Percentiles rank a stretch among this genome's conserved stretches.
These are phyloP conservation scores for Xylaria curta DNA, from an alignment of 495 filamentous ascomycete genomes.

Conservation along the genomic window DNA sequence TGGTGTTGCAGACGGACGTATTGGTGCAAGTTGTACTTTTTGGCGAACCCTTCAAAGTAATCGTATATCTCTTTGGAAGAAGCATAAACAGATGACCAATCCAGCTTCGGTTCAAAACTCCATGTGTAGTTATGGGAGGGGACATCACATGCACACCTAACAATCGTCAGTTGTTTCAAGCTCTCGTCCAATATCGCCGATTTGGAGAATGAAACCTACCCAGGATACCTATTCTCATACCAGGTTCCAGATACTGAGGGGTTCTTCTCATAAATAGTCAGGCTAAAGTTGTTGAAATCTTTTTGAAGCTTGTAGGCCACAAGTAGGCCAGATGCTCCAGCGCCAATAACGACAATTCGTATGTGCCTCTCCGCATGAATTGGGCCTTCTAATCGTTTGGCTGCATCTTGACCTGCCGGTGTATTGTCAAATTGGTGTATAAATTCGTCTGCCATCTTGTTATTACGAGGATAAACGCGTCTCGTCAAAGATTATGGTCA, in stretches of 20 bases:
- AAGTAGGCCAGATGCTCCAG: conserved; percentile 41
- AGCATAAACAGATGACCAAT: conserved; percentile 50
- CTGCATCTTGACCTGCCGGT: conserved; percentile 19
- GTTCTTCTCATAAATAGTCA: conserved; percentile 67
- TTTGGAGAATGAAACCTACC: conserved; percentile 40
- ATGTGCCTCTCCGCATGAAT: conserved; percentile 29
- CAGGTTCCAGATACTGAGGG: conserved; percentile 65
- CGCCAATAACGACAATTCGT: conserved; percentile 39
- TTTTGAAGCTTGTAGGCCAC: conserved; percentile 36
- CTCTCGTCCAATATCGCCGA: not conserved
- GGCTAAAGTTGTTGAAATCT: conserved; percentile 40
- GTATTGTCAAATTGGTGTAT: conserved; percentile 12
- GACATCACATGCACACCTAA: conserved; percentile 32
- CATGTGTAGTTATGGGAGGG: conserved; percentile 47
- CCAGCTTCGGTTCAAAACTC: conserved; percentile 49
- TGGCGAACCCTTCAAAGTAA: conserved; percentile 45
- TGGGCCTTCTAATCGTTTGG: conserved; percentile 23
- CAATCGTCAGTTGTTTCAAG: not conserved
- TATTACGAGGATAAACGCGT: not conserved
- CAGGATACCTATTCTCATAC: conserved; percentile 67
- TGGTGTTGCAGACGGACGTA: conserved; percentile 42
- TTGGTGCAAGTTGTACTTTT: conserved; percentile 42
- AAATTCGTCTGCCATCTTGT: conserved; percentile 12
- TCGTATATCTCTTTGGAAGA: conserved; percentile 38
- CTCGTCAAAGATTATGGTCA: not conserved